Base-by-base conservation (phyloP, 2,329 filamentous ascomycete species). In the Cladosporium sphaerospermum region DNA sequence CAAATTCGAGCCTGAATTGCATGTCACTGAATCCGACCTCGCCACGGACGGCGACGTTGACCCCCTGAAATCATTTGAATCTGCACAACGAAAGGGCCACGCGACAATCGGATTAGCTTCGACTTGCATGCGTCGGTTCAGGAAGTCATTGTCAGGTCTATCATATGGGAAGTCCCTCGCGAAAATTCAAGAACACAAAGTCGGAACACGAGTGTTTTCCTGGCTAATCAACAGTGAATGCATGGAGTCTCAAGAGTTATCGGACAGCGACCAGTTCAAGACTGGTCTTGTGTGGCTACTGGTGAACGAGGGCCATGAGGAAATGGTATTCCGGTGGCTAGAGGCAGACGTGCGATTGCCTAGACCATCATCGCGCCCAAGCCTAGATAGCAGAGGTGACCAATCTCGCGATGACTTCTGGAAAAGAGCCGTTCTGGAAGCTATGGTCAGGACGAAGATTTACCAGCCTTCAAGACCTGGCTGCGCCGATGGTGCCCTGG, bases 21-120 rank as follows among this genome's bases (percentile, higher is more conserved):
- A 61, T 31, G 57, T 54, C 18, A 54, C 46, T 5, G 57, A 64
- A 11, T 65, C 67, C 13, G 58, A 65, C 31, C 57, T 56, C 34
- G 62, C 63, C 44, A 54, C 66, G 16, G 32, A 47, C 28, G 28
- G 36, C 34, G 43, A 44, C 8, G 43, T 36, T 31, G 34, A 75
- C 45, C 73, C 74, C 0, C 58, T 75, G 31, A 54, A 59, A 10
- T 67, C 74, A 59, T 71, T 76, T 33, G 61, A 73, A 36, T 62
- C 70, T 28, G 68, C 72, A 43, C 65, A 72, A 10, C 64, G 68
- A 2, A 56, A 63, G 9, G 72, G 72, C 11, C 61, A 63, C 4
- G 72, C 72, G 16, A 68, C 65, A 10, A 53, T 73, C 2, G 54
- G 62, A 6, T 70, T 72, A 31, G 72, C 72, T 4, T 57, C 56